Base-by-base conservation (phyloP, 2,329 filamentous ascomycete genomes). In the Pyrenochaeta sp. region DNA sequence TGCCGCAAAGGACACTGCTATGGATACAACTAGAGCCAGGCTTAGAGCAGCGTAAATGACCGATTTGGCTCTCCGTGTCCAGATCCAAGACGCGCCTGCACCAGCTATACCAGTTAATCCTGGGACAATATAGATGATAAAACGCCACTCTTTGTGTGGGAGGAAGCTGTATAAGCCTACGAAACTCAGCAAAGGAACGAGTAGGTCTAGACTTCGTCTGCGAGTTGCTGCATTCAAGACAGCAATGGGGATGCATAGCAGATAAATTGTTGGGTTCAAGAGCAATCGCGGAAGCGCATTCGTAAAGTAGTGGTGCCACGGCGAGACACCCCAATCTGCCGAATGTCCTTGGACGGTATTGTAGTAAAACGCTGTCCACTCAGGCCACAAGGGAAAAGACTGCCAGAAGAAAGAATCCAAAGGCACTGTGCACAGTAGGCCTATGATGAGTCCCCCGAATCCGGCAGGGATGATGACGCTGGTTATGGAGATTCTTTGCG, bases 381-480 rank as follows among this genome's bases (percentile, higher is more conserved):
- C 95, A 0, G 95, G 93, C 95, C 95, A 99, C 30, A 96, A 79
- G 0, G 81, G 80, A 1, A 85, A 86, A 7, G 79, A 77, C 72
- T 94, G 92, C 95, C 94, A 99, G 80, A 98, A 96, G 80, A 93
- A 94, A 1, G 91, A 94, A 82, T 99, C 95, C 34, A 97, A 77
- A 1, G 88, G 84, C 13, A 97, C 82, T 0, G 93, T 93, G 36
- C 89, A 79, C 12, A 81, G 64, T 1, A 98, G 83, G 1, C 91
- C 90, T 44, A 90, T 79, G n/a, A 84, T 37, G 15, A 89, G 85
- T 25, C 92, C 90, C 5, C 83, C 76, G 15, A 90, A 49, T 19
- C 92, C 91, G 19, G 91, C 85, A 15, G 85, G 81, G 42, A 95
- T 78, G 58, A 96, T 84, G 32, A 81, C 79, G n/a, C 77, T 72